Conservation (phyloP, 371 early-diverging fungal genomes). For the Furculomyces boomerangus region DNA sequence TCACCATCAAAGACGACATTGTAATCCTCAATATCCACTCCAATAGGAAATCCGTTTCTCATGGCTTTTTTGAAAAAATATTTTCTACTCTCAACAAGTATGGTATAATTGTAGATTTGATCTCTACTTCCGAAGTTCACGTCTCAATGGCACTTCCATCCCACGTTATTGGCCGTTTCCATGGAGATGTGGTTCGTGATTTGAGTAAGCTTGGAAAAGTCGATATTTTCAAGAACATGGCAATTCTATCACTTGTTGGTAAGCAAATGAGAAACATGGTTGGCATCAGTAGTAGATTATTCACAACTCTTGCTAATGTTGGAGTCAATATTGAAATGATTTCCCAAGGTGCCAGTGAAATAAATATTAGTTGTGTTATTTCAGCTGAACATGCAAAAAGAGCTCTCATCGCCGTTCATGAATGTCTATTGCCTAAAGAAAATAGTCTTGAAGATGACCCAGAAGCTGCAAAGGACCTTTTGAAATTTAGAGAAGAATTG, state of each 20-base stretch:
- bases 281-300: conserved; percentile 88
- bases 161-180: conserved; percentile 29
- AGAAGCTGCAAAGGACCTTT: not conserved
- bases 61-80: conserved; percentile 92
- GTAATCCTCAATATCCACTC: conserved; percentile 86
- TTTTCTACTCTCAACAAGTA: conserved; percentile 72
- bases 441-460: not conserved
- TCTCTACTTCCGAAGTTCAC: conserved; percentile 89
- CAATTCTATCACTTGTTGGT: conserved; percentile 91
- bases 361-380: conserved; percentile 94
- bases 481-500: not conserved
- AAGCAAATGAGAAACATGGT: conserved; percentile 90
- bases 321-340: conserved; percentile 96
- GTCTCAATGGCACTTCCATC: conserved; percentile 85
- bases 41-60: conserved; percentile 80
- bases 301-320: conserved; percentile 69
- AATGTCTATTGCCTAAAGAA: conserved; percentile 6
- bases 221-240: conserved; percentile 64
- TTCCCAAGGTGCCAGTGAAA: conserved; percentile 90
- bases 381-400: conserved; percentile 39
- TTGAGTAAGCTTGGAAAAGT: conserved; percentile 53
- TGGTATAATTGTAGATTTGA: conserved; percentile 85
- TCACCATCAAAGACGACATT: conserved; percentile 90
- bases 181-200: conserved; percentile 47
- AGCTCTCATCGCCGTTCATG: conserved; percentile 82